Percentiles rank a stretch among this genome's conserved stretches.
Evolutionary conservation across 75 land plant genomes (phyloP).

Genomic region (Selaginella tamariscina): DNA sequence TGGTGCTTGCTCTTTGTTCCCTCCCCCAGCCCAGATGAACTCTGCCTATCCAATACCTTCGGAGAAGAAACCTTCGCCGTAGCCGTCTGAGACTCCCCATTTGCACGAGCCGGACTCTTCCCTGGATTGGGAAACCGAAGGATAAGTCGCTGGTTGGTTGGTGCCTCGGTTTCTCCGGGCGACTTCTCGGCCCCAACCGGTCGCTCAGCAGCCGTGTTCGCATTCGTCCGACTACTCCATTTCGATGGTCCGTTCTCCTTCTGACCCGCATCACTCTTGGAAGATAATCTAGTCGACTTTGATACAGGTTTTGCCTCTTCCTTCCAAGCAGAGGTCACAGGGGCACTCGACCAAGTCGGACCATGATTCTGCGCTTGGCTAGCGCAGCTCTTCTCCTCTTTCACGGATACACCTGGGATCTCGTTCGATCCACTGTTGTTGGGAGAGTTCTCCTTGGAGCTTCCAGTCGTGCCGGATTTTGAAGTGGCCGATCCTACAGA

Average conservation of each 20-base stretch:
- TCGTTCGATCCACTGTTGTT: background rate
- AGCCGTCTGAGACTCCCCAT: slow-evolving; percentile 43
- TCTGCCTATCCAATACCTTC: slow-evolving; percentile 40
- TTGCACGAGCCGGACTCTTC: slow-evolving; percentile 51
- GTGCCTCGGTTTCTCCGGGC: slow-evolving; percentile 23
- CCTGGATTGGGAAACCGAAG: slow-evolving; percentile 82
- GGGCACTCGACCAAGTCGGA: background rate
- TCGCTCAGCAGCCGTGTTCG: background rate
- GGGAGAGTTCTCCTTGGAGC: background rate
- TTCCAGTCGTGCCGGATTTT: background rate
- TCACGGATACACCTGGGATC: background rate
- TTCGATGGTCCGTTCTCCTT: background rate
- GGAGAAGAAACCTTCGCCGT: slow-evolving; percentile 57
- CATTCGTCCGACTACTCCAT: background rate
- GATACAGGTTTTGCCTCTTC: background rate
- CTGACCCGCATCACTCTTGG: background rate
- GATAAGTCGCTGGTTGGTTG: slow-evolving; percentile 52
- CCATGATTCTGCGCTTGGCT: background rate
- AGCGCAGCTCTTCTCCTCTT: background rate
- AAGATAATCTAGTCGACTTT: background rate
- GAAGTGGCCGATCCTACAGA: background rate
- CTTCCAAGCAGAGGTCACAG: background rate
- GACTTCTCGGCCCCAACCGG: background rate
- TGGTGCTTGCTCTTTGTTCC: slow-evolving; percentile 23
- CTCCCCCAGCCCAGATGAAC: slow-evolving; percentile 19